phyloP scores from a whole-genome alignment of 2,329 filamentous ascomycete genomes.

The Colletotrichum neosansevieriae region DNA sequence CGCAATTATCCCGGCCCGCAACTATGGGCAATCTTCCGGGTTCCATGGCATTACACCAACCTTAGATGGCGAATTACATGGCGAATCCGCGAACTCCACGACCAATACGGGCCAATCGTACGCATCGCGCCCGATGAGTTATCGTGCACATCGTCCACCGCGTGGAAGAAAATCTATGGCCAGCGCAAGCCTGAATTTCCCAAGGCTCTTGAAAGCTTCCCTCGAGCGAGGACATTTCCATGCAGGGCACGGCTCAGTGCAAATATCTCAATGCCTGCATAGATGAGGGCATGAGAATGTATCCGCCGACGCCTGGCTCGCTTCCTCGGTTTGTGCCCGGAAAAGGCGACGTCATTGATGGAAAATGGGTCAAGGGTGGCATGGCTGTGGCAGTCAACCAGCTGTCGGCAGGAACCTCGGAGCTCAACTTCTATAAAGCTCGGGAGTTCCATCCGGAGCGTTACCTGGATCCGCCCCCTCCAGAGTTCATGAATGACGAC shows the following conservation, averaged over 20 bases:
- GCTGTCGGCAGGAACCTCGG: constrained; percentile 3
- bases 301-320: constrained; percentile 7
- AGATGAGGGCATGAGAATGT: constrained; percentile 15
- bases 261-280: background rate
- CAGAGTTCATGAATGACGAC: background rate
- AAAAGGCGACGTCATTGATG: background rate
- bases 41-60: constrained; percentile 30
- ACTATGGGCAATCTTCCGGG: constrained; percentile 39
- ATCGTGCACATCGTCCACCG: constrained; percentile 50
- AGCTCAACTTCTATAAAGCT: constrained; percentile 1
- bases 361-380: constrained; percentile 6
- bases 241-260: too few relatives aligned
- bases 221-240: too few relatives aligned
- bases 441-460: constrained; percentile 18
- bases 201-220: constrained; percentile 10
- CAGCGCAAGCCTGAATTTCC: constrained; percentile 23
- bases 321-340: constrained; percentile 9
- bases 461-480: constrained; percentile 3
- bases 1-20: constrained; percentile 49
- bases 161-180: constrained; percentile 57
- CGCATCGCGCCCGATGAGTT: constrained; percentile 55
- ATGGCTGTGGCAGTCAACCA: constrained; percentile 13
- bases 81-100: constrained; percentile 38
- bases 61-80: constrained; percentile 12
- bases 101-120: constrained; percentile 49